phyloP scores from a whole-genome alignment of 441 rosid genomes.

The Adansonia rubrostipa region DNA sequence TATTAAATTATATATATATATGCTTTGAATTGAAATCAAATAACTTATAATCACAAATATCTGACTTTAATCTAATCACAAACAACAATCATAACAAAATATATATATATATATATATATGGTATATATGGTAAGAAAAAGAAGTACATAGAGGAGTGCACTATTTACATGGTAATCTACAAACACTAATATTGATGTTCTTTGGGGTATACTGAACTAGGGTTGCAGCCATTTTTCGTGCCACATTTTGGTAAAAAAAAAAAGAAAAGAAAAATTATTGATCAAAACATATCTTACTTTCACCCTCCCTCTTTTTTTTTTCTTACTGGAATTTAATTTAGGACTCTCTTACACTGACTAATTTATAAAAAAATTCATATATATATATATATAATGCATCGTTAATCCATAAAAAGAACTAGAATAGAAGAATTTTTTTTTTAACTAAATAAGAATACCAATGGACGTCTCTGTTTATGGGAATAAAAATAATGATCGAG shows the following conservation, averaged over 20 bases:
- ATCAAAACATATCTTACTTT: neutral
- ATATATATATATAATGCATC: too few species aligned
- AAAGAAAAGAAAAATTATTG: neutral
- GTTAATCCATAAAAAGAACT: neutral
- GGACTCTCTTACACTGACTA: neutral
- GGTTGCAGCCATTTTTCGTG: conserved; percentile 4
- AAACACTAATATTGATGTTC: neutral
- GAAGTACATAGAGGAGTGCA: too few species aligned
- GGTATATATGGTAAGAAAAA: neutral
- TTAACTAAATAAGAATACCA: neutral
- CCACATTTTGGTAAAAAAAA: neutral
- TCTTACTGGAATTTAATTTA: neutral
- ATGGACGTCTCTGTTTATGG: neutral
- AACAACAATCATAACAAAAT: too few species aligned
- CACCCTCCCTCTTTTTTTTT: too few species aligned
- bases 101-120: too few species aligned
- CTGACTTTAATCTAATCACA: too few species aligned
- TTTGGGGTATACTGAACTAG: conserved; percentile 5
- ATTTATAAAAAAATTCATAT: too few species aligned
- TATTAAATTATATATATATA: too few species aligned
- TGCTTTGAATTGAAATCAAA: too few species aligned
- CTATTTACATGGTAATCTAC: neutral
- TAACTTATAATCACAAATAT: too few species aligned
- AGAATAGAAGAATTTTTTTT: neutral
- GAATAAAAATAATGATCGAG: neutral